phyloP scores from a whole-genome alignment of 2,329 filamentous ascomycete species.

The Escovopsis sp. region DNA sequence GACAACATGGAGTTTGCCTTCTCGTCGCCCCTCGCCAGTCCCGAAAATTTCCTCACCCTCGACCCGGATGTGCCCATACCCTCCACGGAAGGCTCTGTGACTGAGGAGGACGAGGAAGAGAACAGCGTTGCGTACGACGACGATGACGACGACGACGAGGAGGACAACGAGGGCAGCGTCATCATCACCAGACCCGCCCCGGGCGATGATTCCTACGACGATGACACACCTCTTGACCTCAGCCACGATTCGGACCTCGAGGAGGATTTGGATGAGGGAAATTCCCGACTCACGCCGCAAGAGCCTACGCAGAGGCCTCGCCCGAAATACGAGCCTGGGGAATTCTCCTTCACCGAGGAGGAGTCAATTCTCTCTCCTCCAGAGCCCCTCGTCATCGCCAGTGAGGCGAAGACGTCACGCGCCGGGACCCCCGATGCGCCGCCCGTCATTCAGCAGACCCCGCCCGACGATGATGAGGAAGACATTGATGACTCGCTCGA shows the following conservation, averaged over 20 bases:
- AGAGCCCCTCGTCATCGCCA: slow-evolving; percentile 23
- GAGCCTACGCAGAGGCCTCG: slow-evolving; percentile 34
- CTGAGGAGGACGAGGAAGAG: slow-evolving; percentile 35
- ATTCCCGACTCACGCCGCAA: slow-evolving; percentile 21
- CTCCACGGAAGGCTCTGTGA: slow-evolving; percentile 58
- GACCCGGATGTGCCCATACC: slow-evolving; percentile 87
- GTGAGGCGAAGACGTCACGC: slow-evolving; percentile 33
- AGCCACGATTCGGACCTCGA: slow-evolving; percentile 29
- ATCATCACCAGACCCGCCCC: slow-evolving; percentile 53
- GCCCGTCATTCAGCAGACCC: background rate
- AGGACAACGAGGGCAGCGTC: slow-evolving; percentile 40
- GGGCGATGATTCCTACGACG: slow-evolving; percentile 36
- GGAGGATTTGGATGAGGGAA: slow-evolving; percentile 49
- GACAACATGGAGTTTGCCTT: slow-evolving; percentile 48
- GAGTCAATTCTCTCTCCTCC: background rate
- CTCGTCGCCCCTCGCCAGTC: slow-evolving; percentile 44
- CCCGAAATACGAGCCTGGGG: slow-evolving; percentile 31
- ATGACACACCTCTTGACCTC: slow-evolving; percentile 51
- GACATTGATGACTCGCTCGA: background rate
- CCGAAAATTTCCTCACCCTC: slow-evolving; percentile 41
- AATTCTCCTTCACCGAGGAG: slow-evolving; percentile 19
- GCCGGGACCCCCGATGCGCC: slow-evolving; percentile 16
- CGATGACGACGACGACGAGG: slow-evolving; percentile 24
- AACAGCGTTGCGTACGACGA: slow-evolving; percentile 15
- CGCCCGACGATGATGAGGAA: background rate